Base-by-base conservation (phyloP, 2,329 filamentous ascomycete genomes). In the Aspergillus sp. region DNA sequence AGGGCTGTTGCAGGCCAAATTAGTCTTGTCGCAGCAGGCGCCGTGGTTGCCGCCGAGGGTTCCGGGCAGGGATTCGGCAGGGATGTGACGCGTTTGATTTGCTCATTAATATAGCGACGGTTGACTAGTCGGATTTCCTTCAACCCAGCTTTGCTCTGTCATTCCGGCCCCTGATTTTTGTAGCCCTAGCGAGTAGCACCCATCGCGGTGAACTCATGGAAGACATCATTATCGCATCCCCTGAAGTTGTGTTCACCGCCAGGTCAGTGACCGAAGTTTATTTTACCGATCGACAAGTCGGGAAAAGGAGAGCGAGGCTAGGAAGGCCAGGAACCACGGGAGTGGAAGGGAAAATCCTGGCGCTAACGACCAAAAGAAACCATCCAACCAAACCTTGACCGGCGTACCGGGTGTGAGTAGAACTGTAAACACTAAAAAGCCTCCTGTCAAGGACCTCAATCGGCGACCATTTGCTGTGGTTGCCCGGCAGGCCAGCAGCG, bases 11-110 rank as follows among this genome's bases (percentile, higher is more conserved):
- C 45, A 42, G 36, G 49, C 26, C 18, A 36, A 20, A 29, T 42
- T 36, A 55, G 54, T 46, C 22, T 53, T n/a, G 56, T 56, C 31
- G 24, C 58, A 63, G 58, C 53, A 61, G 54, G 58, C 61, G 59
- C 61, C 56, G 54, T 47, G 36, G 26, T 56, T 52, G 49, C 57
- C 54, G 57, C 46, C 47, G 29, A 42, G 26, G 50, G 18, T 18
- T 10, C 51, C n/a, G 46, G 20, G 10, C 31, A 46, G 42, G 42
- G 42, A 46, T 47, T 9, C 26, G 31, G 32, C 36, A 49, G n/a
- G 42, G 29, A 39, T 24, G 45, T 47, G 11, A 20, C 9, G 9
- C 7, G 12, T 49, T n/a, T 56, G 46, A 56, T 56, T 51, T 32
- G 54, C 20, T 42, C 6, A 26, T 14, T 29, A 36, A 31, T 29